Evolutionary conservation across 2,329 filamentous ascomycete genomes (phyloP).

Genomic region (Lithohypha guttulata): DNA sequence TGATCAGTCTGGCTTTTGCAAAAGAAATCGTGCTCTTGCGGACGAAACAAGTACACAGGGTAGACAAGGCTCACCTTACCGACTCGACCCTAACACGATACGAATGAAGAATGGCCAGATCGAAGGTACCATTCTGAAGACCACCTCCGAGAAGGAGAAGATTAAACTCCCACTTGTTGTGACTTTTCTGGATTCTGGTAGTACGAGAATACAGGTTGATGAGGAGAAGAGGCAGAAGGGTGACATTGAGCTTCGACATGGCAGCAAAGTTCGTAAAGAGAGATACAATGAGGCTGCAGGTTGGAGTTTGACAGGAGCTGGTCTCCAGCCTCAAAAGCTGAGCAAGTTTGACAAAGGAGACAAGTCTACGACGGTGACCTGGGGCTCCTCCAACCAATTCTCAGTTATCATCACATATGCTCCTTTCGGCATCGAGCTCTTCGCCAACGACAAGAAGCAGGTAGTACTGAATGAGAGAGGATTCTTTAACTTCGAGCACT

Average conservation of each 20-base stretch:
- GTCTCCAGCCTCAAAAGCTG: conserved; percentile 58
- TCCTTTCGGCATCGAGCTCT: conserved; percentile 79
- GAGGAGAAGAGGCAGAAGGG: conserved; percentile 84
- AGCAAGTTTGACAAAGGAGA: conserved; percentile 57
- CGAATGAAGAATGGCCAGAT: conserved; percentile 71
- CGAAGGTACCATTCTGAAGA: conserved; percentile 72
- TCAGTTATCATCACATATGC: conserved; percentile 74
- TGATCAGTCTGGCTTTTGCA: conserved; percentile 91
- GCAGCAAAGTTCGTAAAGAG: conserved; percentile 76
- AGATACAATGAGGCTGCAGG: conserved; percentile 85
- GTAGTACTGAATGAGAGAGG: conserved; percentile 86
- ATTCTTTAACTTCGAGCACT: conserved; percentile 87
- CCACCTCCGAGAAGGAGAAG: conserved; percentile 54
- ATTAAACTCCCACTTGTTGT: conserved; percentile 73
- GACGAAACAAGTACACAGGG: conserved; percentile 59
- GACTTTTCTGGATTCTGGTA: conserved; percentile 81
- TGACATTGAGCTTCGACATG: conserved; percentile 76
- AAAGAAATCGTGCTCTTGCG: conserved; percentile 82
- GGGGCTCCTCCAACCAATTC: conserved; percentile 64
- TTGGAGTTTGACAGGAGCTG: conserved; percentile 70
- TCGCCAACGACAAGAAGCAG: conserved; percentile 68
- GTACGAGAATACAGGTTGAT: conserved; percentile 76
- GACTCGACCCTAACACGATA: conserved; percentile 59
- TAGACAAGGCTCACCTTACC: conserved; percentile 72
- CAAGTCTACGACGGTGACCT: conserved; percentile 62